Percentiles rank a stretch among this genome's conserved stretches.
phyloP scores from a whole-genome alignment of 129 eudicot genomes.

The Escallonia rubra region DNA sequence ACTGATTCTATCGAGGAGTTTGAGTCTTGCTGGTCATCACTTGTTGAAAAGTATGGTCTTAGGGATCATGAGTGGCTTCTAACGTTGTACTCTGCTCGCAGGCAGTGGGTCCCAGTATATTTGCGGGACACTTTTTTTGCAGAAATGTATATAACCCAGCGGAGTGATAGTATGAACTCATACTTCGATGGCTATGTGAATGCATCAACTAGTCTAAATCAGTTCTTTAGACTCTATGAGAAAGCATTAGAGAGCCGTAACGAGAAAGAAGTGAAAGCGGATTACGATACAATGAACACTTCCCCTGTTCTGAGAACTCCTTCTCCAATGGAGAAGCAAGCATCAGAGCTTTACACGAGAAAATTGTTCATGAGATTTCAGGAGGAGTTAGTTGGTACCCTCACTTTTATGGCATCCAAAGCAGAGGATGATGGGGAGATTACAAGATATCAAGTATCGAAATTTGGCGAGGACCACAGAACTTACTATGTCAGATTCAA shows the following conservation, averaged over 20 bases:
- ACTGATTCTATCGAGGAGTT: constrained; percentile 52
- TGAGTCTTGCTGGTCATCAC: constrained; percentile 55
- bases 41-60: constrained; percentile 45
- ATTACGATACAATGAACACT: constrained; percentile 53
- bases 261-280: constrained; percentile 64
- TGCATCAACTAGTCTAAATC: constrained; percentile 47
- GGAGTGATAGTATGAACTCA: constrained; percentile 48
- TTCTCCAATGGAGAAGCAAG: constrained; percentile 70
- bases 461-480: constrained; percentile 57
- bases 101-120: constrained; percentile 66
- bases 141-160: constrained; percentile 48
- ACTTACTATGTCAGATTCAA: constrained; percentile 42
- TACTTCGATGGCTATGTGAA: constrained; percentile 55
- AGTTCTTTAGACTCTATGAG: constrained; percentile 51
- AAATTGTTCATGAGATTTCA: constrained; percentile 53
- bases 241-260: constrained; percentile 61
- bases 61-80: constrained; percentile 63
- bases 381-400: constrained; percentile 59
- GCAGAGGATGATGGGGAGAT: constrained; percentile 43
- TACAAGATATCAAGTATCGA: constrained; percentile 54
- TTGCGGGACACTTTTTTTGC: constrained; percentile 53
- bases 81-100: constrained; percentile 42
- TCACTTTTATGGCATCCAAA: constrained; percentile 57
- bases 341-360: constrained; percentile 54
- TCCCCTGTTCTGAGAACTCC: constrained; percentile 56